A percentile compares a stretch with the other conserved stretches of the same genome.
phyloP scores from a whole-genome alignment of 2,329 filamentous ascomycete species.

The Coleophoma crateriformis region DNA sequence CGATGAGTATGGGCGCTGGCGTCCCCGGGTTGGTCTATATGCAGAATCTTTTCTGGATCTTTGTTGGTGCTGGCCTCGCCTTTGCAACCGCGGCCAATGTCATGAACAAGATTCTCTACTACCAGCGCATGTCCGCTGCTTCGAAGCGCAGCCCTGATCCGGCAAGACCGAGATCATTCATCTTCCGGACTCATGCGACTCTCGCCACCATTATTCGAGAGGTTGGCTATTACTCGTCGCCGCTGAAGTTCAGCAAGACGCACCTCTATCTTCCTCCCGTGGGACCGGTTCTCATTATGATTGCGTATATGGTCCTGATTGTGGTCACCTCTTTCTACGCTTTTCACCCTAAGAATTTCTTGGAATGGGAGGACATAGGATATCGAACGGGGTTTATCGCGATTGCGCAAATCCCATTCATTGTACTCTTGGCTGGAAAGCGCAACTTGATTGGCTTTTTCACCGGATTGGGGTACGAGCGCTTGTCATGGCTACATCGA shows the following conservation, averaged over 20 bases:
- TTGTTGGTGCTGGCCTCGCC: conserved; percentile 36
- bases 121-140: conserved; percentile 43
- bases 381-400: conserved; percentile 63
- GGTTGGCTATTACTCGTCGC: conserved; percentile 38
- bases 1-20: conserved; percentile 29
- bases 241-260: conserved; percentile 25
- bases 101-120: conserved; percentile 40
- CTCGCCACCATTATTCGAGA: conserved; percentile 48
- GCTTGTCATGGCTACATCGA: conserved; percentile 61
- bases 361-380: conserved; percentile 49
- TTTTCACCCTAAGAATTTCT: conserved; percentile 40
- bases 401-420: conserved; percentile 60
- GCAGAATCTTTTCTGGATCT: conserved; percentile 40
- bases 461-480: conserved; percentile 62
- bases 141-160: conserved; percentile 33
- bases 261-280: conserved; percentile 31
- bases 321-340: conserved; percentile 52
- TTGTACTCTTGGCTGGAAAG: conserved; percentile 47
- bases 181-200: conserved; percentile 43
- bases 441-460: conserved; percentile 59
- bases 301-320: conserved; percentile 41
- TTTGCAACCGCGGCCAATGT: conserved; percentile 37
- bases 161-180: conserved; percentile 45
- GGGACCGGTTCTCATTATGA: conserved; percentile 31
- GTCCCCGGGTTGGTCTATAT: conserved; percentile 33